Percentiles rank a stretch among this genome's conserved stretches.
These are phyloP conservation scores for Thermoascus crustaceus DNA, from an alignment of 2,329 filamentous ascomycete species.

Conservation along the genomic window DNA sequence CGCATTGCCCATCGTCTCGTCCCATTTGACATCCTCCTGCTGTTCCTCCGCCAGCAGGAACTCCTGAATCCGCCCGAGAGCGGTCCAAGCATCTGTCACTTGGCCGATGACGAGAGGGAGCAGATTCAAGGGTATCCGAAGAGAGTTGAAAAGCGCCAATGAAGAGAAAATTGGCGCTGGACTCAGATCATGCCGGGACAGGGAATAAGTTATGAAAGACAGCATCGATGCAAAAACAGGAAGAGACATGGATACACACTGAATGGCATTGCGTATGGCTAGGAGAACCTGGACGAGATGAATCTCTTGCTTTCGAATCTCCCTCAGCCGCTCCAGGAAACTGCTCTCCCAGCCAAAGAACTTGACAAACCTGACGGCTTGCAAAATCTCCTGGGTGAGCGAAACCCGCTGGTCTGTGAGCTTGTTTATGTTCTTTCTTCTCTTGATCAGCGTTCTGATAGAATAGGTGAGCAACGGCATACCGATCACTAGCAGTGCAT, in stretches of 20 bases:
- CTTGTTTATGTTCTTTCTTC: conserved; percentile 77
- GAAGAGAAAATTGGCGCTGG: conserved; percentile 86
- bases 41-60: conserved; percentile 82
- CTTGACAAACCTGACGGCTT: conserved; percentile 90
- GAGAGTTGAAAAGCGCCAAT: conserved; percentile 82
- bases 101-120: conserved; percentile 83
- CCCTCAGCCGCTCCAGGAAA: conserved; percentile 67
- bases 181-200: conserved; percentile 57
- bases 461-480: conserved; percentile 70
- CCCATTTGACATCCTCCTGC: conserved; percentile 58
- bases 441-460: conserved; percentile 66
- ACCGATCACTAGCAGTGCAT: conserved; percentile 69
- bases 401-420: conserved; percentile 88
- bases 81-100: conserved; percentile 80
- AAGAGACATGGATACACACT: conserved; percentile 71
- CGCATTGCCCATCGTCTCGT: conserved; percentile 45
- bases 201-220: conserved; percentile 72
- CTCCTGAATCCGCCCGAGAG: conserved; percentile 75
- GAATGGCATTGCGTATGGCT: conserved; percentile 75
- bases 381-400: conserved; percentile 84
- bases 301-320: conserved; percentile 70
- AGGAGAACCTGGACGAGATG: conserved; percentile 74
- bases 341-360: conserved; percentile 92
- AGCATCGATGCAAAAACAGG: conserved; percentile 95
- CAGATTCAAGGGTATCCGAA: conserved; percentile 83